Conservation (phyloP, 1,284 basidiomycete genomes). For the Boletus smithii region DNA sequence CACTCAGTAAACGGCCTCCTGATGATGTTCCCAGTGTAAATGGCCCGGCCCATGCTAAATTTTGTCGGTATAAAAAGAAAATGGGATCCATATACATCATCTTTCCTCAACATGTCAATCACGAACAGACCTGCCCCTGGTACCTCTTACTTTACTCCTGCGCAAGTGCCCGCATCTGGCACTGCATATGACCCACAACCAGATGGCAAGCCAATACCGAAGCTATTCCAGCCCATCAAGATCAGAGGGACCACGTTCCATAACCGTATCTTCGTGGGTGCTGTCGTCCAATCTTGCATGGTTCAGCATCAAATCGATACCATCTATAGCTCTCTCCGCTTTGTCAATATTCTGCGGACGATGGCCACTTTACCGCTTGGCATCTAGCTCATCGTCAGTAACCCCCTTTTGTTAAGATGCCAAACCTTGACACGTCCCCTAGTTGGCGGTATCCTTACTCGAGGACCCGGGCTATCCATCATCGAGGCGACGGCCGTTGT, state of each 20-base stretch:
- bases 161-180: conserved; percentile 49
- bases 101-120: conserved; percentile 11
- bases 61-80: conserved; percentile 8
- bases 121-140: conserved; percentile 37
- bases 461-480: conserved; percentile 52
- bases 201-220: conserved; percentile 46
- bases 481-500: conserved; percentile 62
- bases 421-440: not conserved
- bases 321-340: conserved; percentile 45
- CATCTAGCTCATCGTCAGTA: conserved; percentile 49
- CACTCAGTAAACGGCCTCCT: not conserved
- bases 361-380: conserved; percentile 51
- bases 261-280: conserved; percentile 63
- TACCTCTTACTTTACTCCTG: conserved; percentile 53
- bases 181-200: conserved; percentile 44
- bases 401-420: not conserved
- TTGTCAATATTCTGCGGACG: conserved; percentile 62
- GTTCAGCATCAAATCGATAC: not conserved
- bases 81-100: not conserved
- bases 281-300: not conserved
- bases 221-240: conserved; percentile 60
- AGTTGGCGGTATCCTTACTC: conserved; percentile 48
- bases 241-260: conserved; percentile 67
- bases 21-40: not conserved
- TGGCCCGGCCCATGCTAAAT: not conserved